Conservation (phyloP, 176 grass and related monocot genomes). For the Ensete glaucum region DNA sequence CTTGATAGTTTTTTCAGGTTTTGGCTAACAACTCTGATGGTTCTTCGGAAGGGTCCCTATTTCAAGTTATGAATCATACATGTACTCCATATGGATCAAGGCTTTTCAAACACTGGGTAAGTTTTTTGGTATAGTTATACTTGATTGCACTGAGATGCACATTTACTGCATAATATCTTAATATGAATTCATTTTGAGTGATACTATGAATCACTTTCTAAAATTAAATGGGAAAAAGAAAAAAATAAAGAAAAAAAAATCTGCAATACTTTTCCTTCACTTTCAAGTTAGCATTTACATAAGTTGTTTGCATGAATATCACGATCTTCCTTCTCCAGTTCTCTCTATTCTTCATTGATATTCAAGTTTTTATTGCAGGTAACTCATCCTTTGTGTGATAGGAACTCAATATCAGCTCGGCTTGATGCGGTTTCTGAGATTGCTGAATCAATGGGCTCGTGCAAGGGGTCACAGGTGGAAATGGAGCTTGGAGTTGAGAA, state of each 20-base stretch:
- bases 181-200: neutral
- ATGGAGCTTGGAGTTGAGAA: conserved; percentile 19
- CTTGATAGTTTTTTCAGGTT: conserved; percentile 47
- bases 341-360: conserved; percentile 22
- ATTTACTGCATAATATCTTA: conserved; percentile 3
- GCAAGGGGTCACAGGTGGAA: conserved; percentile 26
- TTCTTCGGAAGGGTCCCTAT: conserved; percentile 67
- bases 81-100: conserved; percentile 83
- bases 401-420: conserved; percentile 68
- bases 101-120: conserved; percentile 87
- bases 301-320: neutral
- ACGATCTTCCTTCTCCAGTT: neutral
- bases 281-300: neutral
- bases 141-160: neutral
- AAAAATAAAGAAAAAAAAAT: neutral
- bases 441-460: conserved; percentile 61
- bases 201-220: conserved; percentile 4
- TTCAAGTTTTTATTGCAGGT: conserved; percentile 45
- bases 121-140: neutral
- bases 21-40: conserved; percentile 77
- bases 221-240: neutral
- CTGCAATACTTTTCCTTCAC: conserved; percentile 1
- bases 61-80: conserved; percentile 85
- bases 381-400: conserved; percentile 68
- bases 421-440: conserved; percentile 87